Evolutionary conservation across 768 basidiomycete species (phyloP).

Genomic region (Fomitopsis pulvina): DNA sequence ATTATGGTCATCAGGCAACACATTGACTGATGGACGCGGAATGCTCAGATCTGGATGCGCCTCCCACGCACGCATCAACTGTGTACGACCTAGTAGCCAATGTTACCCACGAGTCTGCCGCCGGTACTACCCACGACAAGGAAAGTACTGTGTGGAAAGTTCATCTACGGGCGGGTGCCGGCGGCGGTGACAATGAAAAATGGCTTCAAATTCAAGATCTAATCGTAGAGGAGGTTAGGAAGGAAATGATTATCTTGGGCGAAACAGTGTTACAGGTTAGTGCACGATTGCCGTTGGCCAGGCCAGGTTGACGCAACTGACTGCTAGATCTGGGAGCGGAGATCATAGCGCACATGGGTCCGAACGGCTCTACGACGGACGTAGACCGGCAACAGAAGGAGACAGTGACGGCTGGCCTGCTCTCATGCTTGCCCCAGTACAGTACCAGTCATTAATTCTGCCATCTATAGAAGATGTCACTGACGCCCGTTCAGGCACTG

Average conservation of each 20-base stretch:
- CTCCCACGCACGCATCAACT: constrained; percentile 50
- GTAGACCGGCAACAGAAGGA: background rate
- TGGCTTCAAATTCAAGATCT: constrained; percentile 98
- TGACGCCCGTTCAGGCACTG: too few species aligned
- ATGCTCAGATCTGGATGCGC: constrained; percentile 73
- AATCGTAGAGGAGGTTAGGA: constrained; percentile 92
- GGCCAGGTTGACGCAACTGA: constrained; percentile 3
- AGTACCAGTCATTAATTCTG: too few species aligned
- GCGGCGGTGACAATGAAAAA: constrained; percentile 78
- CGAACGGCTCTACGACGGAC: background rate
- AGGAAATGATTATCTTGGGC: constrained; percentile 96
- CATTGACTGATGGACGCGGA: background rate
- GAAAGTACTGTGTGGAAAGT: constrained; percentile 91
- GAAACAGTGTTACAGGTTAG: constrained; percentile 92
- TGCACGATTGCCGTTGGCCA: background rate
- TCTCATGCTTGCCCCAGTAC: too few species aligned
- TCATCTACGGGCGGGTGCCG: constrained; percentile 70
- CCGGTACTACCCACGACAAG: constrained; percentile 92
- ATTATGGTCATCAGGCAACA: background rate
- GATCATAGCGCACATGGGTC: constrained; percentile 1
- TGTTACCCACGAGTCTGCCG: constrained; percentile 90
- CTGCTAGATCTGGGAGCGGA: constrained; percentile 24
- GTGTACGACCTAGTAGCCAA: constrained; percentile 95
- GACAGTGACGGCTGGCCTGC: too few species aligned
- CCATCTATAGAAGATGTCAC: too few species aligned